A percentile compares a stretch with the other conserved stretches of the same genome.
Conservation (phyloP, 768 basidiomycete species). For the Mycena filopes region DNA sequence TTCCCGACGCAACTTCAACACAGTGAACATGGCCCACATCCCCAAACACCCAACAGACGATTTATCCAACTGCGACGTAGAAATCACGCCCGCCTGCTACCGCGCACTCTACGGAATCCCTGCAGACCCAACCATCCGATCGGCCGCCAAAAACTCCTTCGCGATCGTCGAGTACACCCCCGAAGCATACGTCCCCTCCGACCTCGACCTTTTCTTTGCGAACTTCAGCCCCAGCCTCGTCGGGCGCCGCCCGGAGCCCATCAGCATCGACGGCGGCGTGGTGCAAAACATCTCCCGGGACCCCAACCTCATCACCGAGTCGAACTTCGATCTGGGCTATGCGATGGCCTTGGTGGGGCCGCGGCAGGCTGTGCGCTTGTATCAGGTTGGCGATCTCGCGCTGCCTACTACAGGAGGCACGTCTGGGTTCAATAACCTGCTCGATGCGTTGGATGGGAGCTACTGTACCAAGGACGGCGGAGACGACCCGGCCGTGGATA, state of each 20-base stretch:
- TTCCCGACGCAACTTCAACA: no score
- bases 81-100: slow-evolving; percentile 44
- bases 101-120: slow-evolving; percentile 50
- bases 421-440: slow-evolving; percentile 8
- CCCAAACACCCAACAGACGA: no score
- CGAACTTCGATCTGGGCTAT: slow-evolving; percentile 67
- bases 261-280: slow-evolving; percentile 61
- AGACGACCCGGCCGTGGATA: slow-evolving; percentile 8
- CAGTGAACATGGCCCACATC: no score
- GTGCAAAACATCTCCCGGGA: slow-evolving; percentile 53
- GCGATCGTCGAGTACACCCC: slow-evolving; percentile 59
- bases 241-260: slow-evolving; percentile 49
- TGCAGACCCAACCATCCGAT: no score
- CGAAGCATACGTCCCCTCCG: slow-evolving; percentile 52
- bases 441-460: slow-evolving; percentile 18
- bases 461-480: slow-evolving; percentile 21
- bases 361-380: slow-evolving; percentile 51
- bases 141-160: no score
- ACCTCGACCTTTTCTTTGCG: slow-evolving; percentile 54
- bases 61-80: slow-evolving; percentile 41
- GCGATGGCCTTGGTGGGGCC: slow-evolving; percentile 54
- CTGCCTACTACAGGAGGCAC: background rate
- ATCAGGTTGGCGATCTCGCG: slow-evolving; percentile 54
- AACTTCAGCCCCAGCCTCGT: slow-evolving; percentile 54
- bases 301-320: slow-evolving; percentile 61